Percentiles rank a stretch among this genome's conserved stretches.
These are phyloP conservation scores for Claviceps quebecensis DNA, from an alignment of 2,329 filamentous ascomycete genomes.

Conservation along the genomic window DNA sequence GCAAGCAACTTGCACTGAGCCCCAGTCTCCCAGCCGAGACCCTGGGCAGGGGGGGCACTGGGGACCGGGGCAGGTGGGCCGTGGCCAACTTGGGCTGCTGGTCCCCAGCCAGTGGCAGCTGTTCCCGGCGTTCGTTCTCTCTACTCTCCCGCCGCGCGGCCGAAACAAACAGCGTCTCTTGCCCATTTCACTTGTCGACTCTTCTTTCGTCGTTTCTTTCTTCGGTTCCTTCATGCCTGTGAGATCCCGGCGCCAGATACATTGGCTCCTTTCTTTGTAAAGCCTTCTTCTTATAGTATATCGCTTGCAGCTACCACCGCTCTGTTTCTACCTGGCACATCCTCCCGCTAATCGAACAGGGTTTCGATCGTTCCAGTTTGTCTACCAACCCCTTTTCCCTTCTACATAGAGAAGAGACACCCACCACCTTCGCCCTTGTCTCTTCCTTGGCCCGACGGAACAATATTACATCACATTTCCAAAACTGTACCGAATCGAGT, in stretches of 20 bases:
- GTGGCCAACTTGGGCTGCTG: neutral
- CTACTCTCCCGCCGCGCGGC: neutral
- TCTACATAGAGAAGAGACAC: neutral
- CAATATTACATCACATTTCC: neutral
- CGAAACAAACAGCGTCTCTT: neutral
- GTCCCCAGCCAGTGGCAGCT: neutral
- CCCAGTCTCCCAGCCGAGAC: neutral
- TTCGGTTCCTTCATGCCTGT: neutral
- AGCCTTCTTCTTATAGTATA: neutral
- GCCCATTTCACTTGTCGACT: neutral
- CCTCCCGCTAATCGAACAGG: neutral
- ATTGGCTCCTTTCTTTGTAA: neutral
- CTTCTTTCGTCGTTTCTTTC: neutral
- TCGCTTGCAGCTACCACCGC: neutral
- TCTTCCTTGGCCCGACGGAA: neutral
- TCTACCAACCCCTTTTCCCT: slow-evolving; percentile 1
- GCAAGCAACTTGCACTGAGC: neutral
- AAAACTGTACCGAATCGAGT: neutral
- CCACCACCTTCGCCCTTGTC: neutral
- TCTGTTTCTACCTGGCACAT: neutral
- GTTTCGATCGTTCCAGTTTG: neutral
- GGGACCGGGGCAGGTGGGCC: neutral
- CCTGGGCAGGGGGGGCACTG: neutral
- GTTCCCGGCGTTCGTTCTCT: neutral
- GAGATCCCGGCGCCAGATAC: neutral